These are phyloP conservation scores for Hemileccinum impolitum DNA, from an alignment of 768 basidiomycete species.

Conservation along the genomic window DNA sequence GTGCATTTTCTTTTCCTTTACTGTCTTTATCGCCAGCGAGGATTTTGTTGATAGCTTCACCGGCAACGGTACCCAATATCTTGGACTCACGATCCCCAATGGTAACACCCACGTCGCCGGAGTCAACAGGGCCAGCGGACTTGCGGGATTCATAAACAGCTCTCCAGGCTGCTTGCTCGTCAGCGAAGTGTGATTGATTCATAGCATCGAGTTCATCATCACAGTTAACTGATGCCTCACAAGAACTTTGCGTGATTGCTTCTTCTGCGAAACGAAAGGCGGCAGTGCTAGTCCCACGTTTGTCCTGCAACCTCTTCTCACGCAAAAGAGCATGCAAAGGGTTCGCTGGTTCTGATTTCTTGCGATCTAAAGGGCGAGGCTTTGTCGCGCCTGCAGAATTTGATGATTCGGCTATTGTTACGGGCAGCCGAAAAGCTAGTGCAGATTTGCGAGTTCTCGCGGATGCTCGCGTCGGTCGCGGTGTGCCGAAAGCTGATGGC, in stretches of 20 bases:
- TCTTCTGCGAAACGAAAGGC: constrained; percentile 47
- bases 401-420: constrained; percentile 7
- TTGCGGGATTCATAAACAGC: constrained; percentile 31
- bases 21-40: constrained; percentile 39
- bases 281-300: constrained; percentile 35
- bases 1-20: constrained; percentile 26
- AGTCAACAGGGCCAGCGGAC: constrained; percentile 14
- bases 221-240: constrained; percentile 16
- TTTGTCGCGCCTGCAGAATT: constrained; percentile 1
- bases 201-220: constrained; percentile 22
- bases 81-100: constrained; percentile 35
- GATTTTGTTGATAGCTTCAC: constrained; percentile 44
- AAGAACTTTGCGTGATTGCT: constrained; percentile 32
- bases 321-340: constrained; percentile 54
- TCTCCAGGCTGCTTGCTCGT: constrained; percentile 39
- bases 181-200: constrained; percentile 20
- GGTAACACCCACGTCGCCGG: constrained; percentile 25
- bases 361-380: constrained; percentile 6
- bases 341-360: constrained; percentile 33
- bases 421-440: constrained; percentile 9
- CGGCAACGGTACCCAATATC: constrained; percentile 30
- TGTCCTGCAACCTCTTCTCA: constrained; percentile 41
- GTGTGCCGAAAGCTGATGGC: constrained; percentile 9
- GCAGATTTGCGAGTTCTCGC: constrained; percentile 19
- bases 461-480: constrained; percentile 13